Evolutionary conservation across 306 rosid genomes (phyloP), one percentile per base, ranked within the genome.

Genomic region (Trichosanthes cucumerina): DNA sequence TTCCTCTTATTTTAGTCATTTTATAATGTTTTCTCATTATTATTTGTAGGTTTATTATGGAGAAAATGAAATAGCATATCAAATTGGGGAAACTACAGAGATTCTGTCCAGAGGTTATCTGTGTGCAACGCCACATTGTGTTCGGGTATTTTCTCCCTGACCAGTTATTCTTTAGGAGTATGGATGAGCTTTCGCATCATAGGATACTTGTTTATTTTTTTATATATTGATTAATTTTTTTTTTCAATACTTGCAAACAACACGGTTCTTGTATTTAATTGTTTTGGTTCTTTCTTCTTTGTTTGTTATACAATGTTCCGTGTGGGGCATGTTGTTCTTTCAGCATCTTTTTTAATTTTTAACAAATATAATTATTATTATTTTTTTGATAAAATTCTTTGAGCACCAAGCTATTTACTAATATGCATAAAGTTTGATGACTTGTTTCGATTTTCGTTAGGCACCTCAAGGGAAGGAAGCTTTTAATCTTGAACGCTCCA

Each of bases 61-160:
- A 78, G 85, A 83, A 88, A 89, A 92, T 74, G 96, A 89, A 83
- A 92, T 92, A 87, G 98, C 97, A 70, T 95, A 88, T 85, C 97
- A 91, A 86, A 92, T 95, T 82, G 98, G 98, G 43, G 98, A 95
- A 87, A 95, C 96, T 72, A 89, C 97, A 57, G 91, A 95, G 89
- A 84, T 95, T 73, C 91, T 95, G 66, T 95, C 97, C 78, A 88
- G 95, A 75, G 93, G 97, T 54, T 86, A 85, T 88, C 97, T 95
- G 62, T 91, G 97, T 82, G 98, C 98, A 71, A 95, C 98, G 71
- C 98, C 97, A 75, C 98, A 95, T 80, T 95, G 98, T 82, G 96
- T 95, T 79, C 90, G 64, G 95, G 98, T 95, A 89, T 72, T 71
- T 80, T 21, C 26, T 77, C 49, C 63, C 44, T 56, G 46, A 50